These are phyloP conservation scores for Theobroma grandiflorum DNA, from an alignment of 441 rosid genomes.

Conservation along the genomic window DNA sequence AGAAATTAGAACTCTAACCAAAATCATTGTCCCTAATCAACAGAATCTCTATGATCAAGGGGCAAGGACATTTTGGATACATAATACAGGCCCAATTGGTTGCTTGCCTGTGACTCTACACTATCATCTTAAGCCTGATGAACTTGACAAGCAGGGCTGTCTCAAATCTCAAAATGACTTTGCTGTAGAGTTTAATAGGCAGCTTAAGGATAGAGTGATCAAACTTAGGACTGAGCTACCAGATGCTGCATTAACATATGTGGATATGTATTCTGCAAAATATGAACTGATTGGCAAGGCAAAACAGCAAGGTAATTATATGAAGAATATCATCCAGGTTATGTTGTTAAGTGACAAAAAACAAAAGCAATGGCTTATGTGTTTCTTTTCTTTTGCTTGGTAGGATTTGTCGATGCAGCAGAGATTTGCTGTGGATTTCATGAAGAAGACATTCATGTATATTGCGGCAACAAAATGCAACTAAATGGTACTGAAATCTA, in stretches of 20 bases:
- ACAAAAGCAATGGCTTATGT: not conserved
- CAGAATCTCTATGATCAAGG: slow-evolving; percentile 50
- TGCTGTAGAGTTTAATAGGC: slow-evolving; percentile 64
- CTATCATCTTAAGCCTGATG: slow-evolving; percentile 55
- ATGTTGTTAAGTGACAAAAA: not conserved
- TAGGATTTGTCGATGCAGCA: slow-evolving; percentile 61
- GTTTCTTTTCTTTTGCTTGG: not conserved
- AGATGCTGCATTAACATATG: slow-evolving; percentile 59
- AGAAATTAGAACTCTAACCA: not conserved
- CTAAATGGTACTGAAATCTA: slow-evolving; percentile 45
- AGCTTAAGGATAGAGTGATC: slow-evolving; percentile 57
- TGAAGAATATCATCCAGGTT: not conserved
- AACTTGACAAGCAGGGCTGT: slow-evolving; percentile 52
- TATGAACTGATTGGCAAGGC: slow-evolving; percentile 61
- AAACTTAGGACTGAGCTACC: slow-evolving; percentile 60
- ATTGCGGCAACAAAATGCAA: slow-evolving; percentile 52
- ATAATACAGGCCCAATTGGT: slow-evolving; percentile 75
- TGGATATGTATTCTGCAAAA: slow-evolving; percentile 68
- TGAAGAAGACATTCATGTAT: slow-evolving; percentile 56
- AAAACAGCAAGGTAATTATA: slow-evolving; percentile 49
- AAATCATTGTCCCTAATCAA: not conserved
- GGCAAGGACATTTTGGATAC: slow-evolving; percentile 81
- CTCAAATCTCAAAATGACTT: slow-evolving; percentile 61
- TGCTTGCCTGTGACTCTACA: slow-evolving; percentile 69
- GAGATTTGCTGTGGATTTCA: slow-evolving; percentile 69